phyloP scores from a whole-genome alignment of 805 yeast genomes.

The Ogataea glucozyma region DNA sequence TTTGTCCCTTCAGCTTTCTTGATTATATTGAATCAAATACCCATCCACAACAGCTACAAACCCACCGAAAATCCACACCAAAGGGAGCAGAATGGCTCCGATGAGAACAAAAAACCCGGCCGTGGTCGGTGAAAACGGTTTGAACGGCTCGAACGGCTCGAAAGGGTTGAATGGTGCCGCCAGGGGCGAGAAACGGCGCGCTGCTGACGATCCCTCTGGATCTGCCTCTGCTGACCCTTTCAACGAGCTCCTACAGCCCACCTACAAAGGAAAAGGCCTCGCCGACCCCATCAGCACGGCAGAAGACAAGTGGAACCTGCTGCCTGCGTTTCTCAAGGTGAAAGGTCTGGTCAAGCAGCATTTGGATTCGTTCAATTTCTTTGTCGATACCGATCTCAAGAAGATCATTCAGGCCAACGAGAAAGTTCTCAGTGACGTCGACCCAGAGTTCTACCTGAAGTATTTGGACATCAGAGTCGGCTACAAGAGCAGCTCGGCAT shows the following conservation, averaged over 20 bases:
- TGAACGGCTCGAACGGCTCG: no score
- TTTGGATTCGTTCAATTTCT: constrained; percentile 95
- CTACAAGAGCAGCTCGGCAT: constrained; percentile 55
- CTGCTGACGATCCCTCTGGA: constrained; percentile 4
- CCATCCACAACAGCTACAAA: not conserved
- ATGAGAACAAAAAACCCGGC: not conserved
- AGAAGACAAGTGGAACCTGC: constrained; percentile 93
- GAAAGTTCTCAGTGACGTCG: constrained; percentile 86
- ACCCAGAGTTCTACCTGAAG: constrained; percentile 92
- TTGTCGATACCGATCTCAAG: constrained; percentile 89
- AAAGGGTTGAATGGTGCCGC: not conserved
- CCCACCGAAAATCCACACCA: no score
- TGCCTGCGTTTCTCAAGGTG: constrained; percentile 94
- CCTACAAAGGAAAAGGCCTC: constrained; percentile 80
- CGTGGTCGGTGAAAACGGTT: no score
- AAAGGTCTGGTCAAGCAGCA: constrained; percentile 97
- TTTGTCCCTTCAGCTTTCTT: no score
- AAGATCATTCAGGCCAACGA: constrained; percentile 92
- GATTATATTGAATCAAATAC: not conserved
- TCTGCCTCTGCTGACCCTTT: constrained; percentile 48
- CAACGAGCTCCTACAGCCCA: constrained; percentile 74
- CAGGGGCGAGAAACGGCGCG: constrained; percentile 9
- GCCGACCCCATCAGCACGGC: constrained; percentile 90
- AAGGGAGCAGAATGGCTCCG: constrained; percentile 4
- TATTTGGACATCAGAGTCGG: constrained; percentile 94